Percentiles rank a stretch among this genome's conserved stretches.
Evolutionary conservation across 768 basidiomycete genomes (phyloP).

Genomic region (Hygrophorus pudorinus): DNA sequence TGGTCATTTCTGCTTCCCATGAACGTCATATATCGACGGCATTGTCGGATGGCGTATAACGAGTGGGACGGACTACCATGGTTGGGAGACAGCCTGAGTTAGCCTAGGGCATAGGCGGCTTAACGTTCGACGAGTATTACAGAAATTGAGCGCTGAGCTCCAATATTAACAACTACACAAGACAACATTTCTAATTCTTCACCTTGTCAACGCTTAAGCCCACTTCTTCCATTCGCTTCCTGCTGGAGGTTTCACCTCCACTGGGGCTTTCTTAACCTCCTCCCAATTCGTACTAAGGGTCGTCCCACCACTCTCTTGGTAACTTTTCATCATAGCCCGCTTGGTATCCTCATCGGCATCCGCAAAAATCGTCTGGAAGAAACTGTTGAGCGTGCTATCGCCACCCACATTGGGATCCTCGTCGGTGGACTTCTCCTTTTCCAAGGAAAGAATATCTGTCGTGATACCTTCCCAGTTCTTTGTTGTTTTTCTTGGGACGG

Average conservation of each 20-base stretch:
- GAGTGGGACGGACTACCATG: too few relatives aligned
- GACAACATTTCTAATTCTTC: not conserved
- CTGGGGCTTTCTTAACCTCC: constrained; percentile 61
- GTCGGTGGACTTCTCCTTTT: constrained; percentile 58
- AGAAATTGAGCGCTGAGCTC: too few relatives aligned
- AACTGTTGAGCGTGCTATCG: constrained; percentile 73
- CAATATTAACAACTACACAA: too few relatives aligned
- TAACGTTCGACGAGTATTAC: too few relatives aligned
- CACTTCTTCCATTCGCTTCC: constrained; percentile 83
- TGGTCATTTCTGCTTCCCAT: too few relatives aligned
- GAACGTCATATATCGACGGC: too few relatives aligned
- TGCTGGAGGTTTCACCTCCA: constrained; percentile 74
- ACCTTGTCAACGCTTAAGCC: constrained; percentile 25
- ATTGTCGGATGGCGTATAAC: too few relatives aligned
- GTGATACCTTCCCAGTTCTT: constrained; percentile 94
- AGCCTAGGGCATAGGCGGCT: too few relatives aligned
- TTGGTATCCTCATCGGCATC: constrained; percentile 89
- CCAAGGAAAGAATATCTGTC: constrained; percentile 48
- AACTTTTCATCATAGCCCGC: constrained; percentile 98
- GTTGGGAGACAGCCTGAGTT: too few relatives aligned
- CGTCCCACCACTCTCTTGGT: constrained; percentile 90
- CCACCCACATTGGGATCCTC: constrained; percentile 89
- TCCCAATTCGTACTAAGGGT: constrained; percentile 95
- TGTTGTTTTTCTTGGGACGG: constrained; percentile 27
- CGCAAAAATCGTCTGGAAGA: constrained; percentile 87